Percentiles rank a stretch among this genome's conserved stretches.
phyloP scores from a whole-genome alignment of 2,329 filamentous ascomycete species.

The Exophiala phaeomuriformis region DNA sequence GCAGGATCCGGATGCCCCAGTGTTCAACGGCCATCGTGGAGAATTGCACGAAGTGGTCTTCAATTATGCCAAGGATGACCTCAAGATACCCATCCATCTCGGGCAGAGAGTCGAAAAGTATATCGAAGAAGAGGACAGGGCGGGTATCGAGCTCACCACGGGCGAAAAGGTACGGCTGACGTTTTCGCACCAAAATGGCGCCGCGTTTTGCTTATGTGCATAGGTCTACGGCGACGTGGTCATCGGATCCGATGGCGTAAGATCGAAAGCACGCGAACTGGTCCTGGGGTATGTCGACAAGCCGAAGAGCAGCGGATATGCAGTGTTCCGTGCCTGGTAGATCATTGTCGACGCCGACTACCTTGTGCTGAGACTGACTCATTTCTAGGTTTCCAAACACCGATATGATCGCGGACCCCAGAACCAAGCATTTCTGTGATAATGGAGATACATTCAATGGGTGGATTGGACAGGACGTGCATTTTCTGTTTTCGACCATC shows the following conservation, averaged over 20 bases:
- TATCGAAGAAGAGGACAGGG: constrained; percentile 46
- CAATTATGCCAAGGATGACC: constrained; percentile 49
- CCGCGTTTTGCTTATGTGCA: not conserved
- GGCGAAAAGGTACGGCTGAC: constrained; percentile 37
- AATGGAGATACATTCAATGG: constrained; percentile 25
- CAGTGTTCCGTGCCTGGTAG: constrained; percentile 29
- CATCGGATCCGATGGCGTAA: constrained; percentile 20
- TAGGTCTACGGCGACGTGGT: constrained; percentile 17
- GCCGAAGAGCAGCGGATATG: constrained; percentile 30
- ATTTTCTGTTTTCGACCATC: constrained; percentile 25
- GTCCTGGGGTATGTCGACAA: constrained; percentile 31
- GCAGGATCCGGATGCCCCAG: constrained; percentile 43
- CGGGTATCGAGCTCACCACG: constrained; percentile 46
- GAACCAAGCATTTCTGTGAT: constrained; percentile 22
- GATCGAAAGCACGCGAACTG: constrained; percentile 21
- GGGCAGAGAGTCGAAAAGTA: constrained; percentile 48
- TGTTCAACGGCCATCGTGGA: constrained; percentile 55
- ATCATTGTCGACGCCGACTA: constrained; percentile 35
- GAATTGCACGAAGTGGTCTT: constrained; percentile 57
- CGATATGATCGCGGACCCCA: constrained; percentile 23
- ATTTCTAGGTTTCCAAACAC: constrained; percentile 29
- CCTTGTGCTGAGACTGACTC: constrained; percentile 32
- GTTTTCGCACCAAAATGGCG: not conserved
- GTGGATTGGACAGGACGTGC: constrained; percentile 38
- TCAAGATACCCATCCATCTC: constrained; percentile 51